Conservation (phyloP, 2,329 filamentous ascomycete genomes). For the Pseudofabraea citricarpa region DNA sequence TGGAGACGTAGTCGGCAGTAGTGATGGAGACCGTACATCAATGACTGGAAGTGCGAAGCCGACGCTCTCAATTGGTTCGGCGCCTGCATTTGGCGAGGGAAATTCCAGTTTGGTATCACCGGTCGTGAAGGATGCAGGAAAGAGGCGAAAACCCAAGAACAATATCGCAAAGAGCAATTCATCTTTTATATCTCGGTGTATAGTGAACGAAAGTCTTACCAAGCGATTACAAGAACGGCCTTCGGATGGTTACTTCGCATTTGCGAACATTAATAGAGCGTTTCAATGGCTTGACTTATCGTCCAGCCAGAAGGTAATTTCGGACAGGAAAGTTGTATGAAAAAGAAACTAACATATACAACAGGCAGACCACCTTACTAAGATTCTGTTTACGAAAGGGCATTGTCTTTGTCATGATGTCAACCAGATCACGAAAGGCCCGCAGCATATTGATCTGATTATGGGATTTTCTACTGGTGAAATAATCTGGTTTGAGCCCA, state of each 20-base stretch:
- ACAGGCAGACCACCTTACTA: conserved; percentile 84
- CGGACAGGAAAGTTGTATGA: too few species aligned
- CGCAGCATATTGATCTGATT: conserved; percentile 80
- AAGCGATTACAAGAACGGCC: conserved; percentile 78
- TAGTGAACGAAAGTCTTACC: conserved; percentile 75
- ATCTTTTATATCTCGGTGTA: conserved; percentile 95
- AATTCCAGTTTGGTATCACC: conserved; percentile 64
- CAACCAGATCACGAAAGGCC: conserved; percentile 74
- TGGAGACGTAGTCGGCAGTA: conserved; percentile 54
- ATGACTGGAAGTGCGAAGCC: conserved; percentile 37
- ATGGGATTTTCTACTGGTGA: conserved; percentile 97
- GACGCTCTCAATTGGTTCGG: conserved; percentile 27
- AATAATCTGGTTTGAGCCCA: conserved; percentile 97
- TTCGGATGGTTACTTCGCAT: conserved; percentile 77
- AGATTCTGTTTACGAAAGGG: conserved; percentile 94
- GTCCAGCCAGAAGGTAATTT: conserved; percentile 65
- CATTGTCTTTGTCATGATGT: conserved; percentile 94
- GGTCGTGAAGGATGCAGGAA: conserved; percentile 66
- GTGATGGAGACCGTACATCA: conserved; percentile 48
- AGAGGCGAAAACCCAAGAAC: conserved; percentile 92
- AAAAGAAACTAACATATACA: conserved; percentile 24
- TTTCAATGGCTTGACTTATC: conserved; percentile 95
- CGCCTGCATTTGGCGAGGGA: conserved; percentile 78
- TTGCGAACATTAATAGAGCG: conserved; percentile 92
- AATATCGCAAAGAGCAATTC: conserved; percentile 99